A percentile compares a stretch with the other conserved stretches of the same genome.
phyloP scores from a whole-genome alignment of 164 flowering plant species.

The Nymphaea colorata region DNA sequence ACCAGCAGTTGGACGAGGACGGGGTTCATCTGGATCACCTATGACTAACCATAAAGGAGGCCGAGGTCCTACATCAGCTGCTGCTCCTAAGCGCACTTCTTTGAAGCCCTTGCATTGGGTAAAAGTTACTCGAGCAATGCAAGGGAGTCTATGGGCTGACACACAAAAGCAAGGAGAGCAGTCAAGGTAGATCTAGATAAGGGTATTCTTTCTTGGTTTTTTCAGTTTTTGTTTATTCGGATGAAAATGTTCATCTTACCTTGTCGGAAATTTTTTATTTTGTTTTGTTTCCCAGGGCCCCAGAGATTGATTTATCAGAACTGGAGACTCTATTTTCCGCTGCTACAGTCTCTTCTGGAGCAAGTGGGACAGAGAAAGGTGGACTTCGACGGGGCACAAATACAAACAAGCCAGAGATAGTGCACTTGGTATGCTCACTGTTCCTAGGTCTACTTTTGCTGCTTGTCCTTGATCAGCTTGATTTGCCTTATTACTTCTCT shows the following conservation, averaged over 20 bases:
- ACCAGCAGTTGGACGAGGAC: constrained; percentile 62
- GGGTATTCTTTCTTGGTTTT: background rate
- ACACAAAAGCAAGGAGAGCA: constrained; percentile 58
- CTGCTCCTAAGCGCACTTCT: constrained; percentile 54
- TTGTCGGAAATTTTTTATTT: background rate
- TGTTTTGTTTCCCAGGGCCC: constrained; percentile 43
- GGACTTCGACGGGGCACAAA: constrained; percentile 70
- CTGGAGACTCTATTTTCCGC: constrained; percentile 88
- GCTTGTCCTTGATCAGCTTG: too few species aligned
- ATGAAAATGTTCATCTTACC: background rate
- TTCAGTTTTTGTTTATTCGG: background rate
- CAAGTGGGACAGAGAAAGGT: constrained; percentile 34
- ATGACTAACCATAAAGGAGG: constrained; percentile 34
- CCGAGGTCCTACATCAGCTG: constrained; percentile 22
- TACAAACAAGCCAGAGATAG: constrained; percentile 79
- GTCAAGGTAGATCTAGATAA: constrained; percentile 36
- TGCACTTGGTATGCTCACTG: constrained; percentile 48
- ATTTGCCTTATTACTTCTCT: too few species aligned
- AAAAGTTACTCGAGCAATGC: constrained; percentile 90
- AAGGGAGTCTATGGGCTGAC: constrained; percentile 98
- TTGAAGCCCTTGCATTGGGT: constrained; percentile 94
- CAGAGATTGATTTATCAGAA: constrained; percentile 91
- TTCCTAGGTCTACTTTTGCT: too few species aligned
- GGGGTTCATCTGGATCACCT: constrained; percentile 25
- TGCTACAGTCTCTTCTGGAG: constrained; percentile 36